Evolutionary conservation across 2,329 filamentous ascomycete genomes (phyloP).

Genomic region (Lachnellula hyalina): DNA sequence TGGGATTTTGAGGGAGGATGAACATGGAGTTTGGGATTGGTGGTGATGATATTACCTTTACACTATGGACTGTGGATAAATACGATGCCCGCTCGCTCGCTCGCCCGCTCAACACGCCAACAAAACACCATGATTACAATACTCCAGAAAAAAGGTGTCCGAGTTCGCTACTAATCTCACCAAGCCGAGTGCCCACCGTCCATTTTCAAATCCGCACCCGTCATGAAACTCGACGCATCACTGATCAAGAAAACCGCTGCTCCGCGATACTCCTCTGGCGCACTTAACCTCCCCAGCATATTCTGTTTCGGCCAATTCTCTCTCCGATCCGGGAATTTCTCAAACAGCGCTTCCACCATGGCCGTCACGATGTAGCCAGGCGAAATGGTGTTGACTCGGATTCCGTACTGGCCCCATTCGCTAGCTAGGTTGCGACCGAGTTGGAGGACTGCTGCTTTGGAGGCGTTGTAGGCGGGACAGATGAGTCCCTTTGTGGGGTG

Average conservation of each 20-base stretch:
- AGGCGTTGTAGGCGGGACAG: constrained; percentile 66
- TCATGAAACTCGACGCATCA: constrained; percentile 66
- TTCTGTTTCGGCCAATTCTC: constrained; percentile 75
- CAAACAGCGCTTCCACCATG: constrained; percentile 79
- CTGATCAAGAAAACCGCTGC: constrained; percentile 64
- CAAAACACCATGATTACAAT: neutral
- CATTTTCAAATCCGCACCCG: constrained; percentile 39
- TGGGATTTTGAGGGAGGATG: neutral
- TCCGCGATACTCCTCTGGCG: constrained; percentile 64
- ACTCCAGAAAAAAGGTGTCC: neutral
- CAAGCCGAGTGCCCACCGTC: constrained; percentile 41
- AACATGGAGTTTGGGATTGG: neutral
- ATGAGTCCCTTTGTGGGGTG: constrained; percentile 45
- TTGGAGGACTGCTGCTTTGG: constrained; percentile 69
- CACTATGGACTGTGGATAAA: neutral
- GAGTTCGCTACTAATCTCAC: constrained; percentile 33
- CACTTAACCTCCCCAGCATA: constrained; percentile 69
- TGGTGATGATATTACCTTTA: neutral
- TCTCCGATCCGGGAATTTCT: constrained; percentile 63
- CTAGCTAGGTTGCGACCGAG: constrained; percentile 64
- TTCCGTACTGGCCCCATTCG: constrained; percentile 63
- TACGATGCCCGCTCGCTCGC: neutral
- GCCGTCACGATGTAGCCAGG: constrained; percentile 76
- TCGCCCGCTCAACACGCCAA: neutral
- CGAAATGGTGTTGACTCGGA: constrained; percentile 76